These are phyloP conservation scores for Serendipita vermifera DNA, from an alignment of 768 basidiomycete species.

Conservation along the genomic window DNA sequence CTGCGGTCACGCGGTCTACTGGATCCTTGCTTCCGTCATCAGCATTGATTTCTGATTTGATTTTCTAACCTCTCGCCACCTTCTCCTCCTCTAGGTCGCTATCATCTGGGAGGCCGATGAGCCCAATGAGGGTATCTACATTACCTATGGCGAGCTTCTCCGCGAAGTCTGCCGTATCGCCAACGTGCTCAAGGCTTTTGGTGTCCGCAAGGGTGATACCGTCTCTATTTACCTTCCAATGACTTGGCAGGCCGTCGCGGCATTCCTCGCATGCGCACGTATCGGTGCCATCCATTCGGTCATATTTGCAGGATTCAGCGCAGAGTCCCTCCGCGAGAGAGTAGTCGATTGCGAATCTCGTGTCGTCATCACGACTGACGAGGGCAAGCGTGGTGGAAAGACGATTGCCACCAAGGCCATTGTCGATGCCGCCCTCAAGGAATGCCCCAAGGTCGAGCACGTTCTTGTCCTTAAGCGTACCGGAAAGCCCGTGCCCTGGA, in stretches of 20 bases:
- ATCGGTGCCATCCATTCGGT: slow-evolving; percentile 96
- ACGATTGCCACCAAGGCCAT: slow-evolving; percentile 88
- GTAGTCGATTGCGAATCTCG: slow-evolving; percentile 76
- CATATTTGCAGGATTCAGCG: slow-evolving; percentile 93
- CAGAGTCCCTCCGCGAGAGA: slow-evolving; percentile 88
- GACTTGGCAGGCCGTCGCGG: slow-evolving; percentile 91
- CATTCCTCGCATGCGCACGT: slow-evolving; percentile 95
- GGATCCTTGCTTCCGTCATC: too few relatives aligned
- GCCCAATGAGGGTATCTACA: slow-evolving; percentile 58
- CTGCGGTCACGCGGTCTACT: too few relatives aligned
- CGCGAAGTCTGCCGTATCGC: slow-evolving; percentile 81
- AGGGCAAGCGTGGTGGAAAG: slow-evolving; percentile 89
- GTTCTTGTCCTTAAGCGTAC: slow-evolving; percentile 83
- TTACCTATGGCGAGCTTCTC: slow-evolving; percentile 76
- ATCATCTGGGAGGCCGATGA: slow-evolving; percentile 99
- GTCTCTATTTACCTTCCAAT: slow-evolving; percentile 88
- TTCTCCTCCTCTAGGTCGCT: slow-evolving; percentile 43
- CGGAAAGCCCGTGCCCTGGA: slow-evolving; percentile 70
- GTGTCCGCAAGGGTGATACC: slow-evolving; percentile 90
- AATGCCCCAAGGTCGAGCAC: slow-evolving; percentile 75
- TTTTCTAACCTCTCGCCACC: too few relatives aligned
- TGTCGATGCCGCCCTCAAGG: slow-evolving; percentile 80
- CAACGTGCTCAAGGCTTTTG: slow-evolving; percentile 79
- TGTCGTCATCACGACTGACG: slow-evolving; percentile 92
- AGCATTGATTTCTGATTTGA: too few relatives aligned